phyloP scores from a whole-genome alignment of 768 basidiomycete genomes.

The Mycena vitilis region DNA sequence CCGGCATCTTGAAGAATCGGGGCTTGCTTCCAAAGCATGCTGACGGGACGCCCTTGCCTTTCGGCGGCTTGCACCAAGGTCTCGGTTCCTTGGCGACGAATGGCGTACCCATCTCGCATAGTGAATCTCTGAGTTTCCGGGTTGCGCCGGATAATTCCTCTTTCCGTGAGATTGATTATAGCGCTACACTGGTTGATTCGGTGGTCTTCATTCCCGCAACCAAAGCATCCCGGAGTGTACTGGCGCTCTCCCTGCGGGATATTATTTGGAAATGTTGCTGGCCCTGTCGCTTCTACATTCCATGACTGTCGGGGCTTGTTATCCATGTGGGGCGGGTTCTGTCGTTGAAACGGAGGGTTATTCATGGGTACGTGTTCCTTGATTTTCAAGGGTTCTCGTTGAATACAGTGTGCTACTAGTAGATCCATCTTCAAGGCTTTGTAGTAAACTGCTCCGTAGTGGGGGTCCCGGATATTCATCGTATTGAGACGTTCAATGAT shows the following conservation, averaged over 20 bases:
- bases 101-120: not conserved
- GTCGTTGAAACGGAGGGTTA: not conserved
- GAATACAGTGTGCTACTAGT: not conserved
- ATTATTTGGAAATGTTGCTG: not conserved
- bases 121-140: not conserved
- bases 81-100: not conserved
- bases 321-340: not conserved
- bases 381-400: not conserved
- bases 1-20: slow-evolving; percentile 4
- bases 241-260: not conserved
- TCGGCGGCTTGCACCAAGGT: not conserved
- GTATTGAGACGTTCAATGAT: slow-evolving; percentile 7
- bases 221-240: not conserved
- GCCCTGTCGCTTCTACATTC: not conserved
- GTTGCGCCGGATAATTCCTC: not conserved
- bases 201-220: not conserved
- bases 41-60: not conserved
- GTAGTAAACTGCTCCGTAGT: slow-evolving; percentile 13
- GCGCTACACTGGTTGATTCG: not conserved
- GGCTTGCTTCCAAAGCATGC: not conserved
- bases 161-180: not conserved
- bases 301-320: not conserved
- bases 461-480: slow-evolving; percentile 11
- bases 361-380: not conserved
- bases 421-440: slow-evolving; percentile 15